These are phyloP conservation scores for Vitis hybrid DNA, from an alignment of 177 flowering plant species.

Conservation along the genomic window DNA sequence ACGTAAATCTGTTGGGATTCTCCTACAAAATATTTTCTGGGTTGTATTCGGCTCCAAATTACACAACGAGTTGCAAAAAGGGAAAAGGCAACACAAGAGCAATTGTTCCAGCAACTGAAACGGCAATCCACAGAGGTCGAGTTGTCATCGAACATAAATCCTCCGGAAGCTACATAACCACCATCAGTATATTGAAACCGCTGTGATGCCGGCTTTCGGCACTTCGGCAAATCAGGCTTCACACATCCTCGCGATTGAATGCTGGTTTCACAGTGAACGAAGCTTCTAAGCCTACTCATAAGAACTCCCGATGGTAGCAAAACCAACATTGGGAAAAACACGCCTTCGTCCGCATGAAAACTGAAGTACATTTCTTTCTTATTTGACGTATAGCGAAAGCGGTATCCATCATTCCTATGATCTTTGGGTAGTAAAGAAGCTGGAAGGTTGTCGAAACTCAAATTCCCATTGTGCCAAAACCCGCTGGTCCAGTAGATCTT, in stretches of 20 bases:
- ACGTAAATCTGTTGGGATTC: background rate
- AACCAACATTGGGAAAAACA: constrained; percentile 1
- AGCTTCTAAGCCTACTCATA: no score
- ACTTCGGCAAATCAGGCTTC: constrained; percentile 9
- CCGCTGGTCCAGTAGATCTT: constrained; percentile 14
- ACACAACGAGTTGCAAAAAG: constrained; percentile 16
- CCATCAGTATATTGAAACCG: background rate
- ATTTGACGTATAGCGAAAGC: background rate
- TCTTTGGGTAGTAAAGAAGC: background rate
- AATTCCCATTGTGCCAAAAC: background rate
- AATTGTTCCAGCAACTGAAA: constrained; percentile 10
- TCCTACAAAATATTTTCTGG: background rate
- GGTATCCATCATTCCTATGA: background rate
- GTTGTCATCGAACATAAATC: constrained; percentile 4
- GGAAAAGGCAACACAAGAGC: constrained; percentile 25
- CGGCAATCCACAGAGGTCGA: constrained; percentile 10
- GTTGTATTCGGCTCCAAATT: constrained; percentile 7
- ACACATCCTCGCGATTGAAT: background rate
- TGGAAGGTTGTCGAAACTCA: background rate
- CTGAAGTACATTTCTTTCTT: constrained; percentile 13
- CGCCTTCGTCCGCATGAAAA: background rate
- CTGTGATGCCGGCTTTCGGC: constrained; percentile 1
- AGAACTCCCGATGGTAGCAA: background rate
- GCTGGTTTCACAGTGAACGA: background rate
- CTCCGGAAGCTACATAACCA: background rate